Evolutionary conservation across 2,329 filamentous ascomycete genomes (phyloP), one percentile per base, ranked within the genome.

Genomic region (Exophiala bonariae): DNA sequence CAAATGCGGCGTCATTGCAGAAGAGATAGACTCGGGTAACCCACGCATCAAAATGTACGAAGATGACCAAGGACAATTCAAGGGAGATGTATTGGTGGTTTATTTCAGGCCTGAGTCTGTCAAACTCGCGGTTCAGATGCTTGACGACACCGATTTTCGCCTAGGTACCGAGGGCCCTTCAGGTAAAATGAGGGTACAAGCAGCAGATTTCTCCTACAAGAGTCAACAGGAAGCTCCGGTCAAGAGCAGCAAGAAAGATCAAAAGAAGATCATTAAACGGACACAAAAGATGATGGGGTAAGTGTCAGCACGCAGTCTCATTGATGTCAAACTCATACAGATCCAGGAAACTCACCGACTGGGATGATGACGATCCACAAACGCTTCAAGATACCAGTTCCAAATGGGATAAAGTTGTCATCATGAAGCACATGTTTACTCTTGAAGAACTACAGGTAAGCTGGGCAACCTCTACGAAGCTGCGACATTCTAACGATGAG

Each of bases 31-130:
- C 62, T 90, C 84, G 61, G 87, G 89, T 47, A 81, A 83, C 36
- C 89, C 89, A 35, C 85, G 93, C 30, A 92, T 99, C 70, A 97
- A 96, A 72, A 82, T 99, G 67, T 99, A 99, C 70, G 82, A 77
- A 16, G 85, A 96, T 64, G 82, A 86, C 1, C 71, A 84, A 1
- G 93, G 90, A 16, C 80, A 82, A 13, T 95, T 96, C 77, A 97
- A 96, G 65, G 93, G 93, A 51, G 91, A 97, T 64, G 91, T 89
- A 2, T 77, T 99, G 23, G 76, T 99, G 44, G 88, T 97, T 28
- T 99, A 95, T 71, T 96, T 96, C 78, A 89, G 93, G 59, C 87
- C 90, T 0, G 90, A 95, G 63, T 95, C 88, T n/a, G 92, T 99
- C 49, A 75, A 86, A 33, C 85, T 74, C 41, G 69, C 76, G 1